Conservation (phyloP, 2,329 filamentous ascomycete genomes). For the Purpureocillium lavendulum region DNA sequence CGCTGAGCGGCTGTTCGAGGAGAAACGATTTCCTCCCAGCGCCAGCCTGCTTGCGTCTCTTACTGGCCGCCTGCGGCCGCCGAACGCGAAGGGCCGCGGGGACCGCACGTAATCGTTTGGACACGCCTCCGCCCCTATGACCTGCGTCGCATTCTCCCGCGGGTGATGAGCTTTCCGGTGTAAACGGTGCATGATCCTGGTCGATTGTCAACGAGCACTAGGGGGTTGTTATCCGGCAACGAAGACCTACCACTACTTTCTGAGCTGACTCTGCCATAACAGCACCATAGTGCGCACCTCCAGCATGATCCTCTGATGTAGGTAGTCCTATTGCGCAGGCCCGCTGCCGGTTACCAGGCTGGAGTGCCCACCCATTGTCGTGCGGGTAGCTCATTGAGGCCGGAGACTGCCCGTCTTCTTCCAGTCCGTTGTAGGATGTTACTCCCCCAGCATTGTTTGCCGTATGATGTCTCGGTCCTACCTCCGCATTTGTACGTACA, state of each 20-base stretch:
- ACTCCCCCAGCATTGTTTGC: no score
- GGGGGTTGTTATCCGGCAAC: no score
- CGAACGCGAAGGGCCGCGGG: background rate
- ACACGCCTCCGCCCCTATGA: background rate
- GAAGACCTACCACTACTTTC: no score
- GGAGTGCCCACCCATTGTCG: background rate
- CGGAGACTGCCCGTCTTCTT: no score
- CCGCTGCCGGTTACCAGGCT: no score
- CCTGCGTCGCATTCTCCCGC: conserved; percentile 13
- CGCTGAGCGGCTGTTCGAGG: conserved; percentile 54
- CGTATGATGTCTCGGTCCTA: background rate
- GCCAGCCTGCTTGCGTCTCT: conserved; percentile 1
- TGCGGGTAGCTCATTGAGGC: background rate
- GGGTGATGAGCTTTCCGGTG: conserved; percentile 37
- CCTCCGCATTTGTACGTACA: background rate
- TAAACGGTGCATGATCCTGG: background rate
- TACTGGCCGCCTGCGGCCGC: background rate
- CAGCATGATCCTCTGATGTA: background rate
- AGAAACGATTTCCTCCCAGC: background rate
- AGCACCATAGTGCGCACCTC: background rate
- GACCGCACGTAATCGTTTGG: background rate
- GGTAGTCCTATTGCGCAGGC: background rate
- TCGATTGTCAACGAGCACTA: background rate
- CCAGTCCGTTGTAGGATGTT: no score
- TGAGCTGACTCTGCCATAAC: background rate